phyloP scores from a whole-genome alignment of 768 basidiomycete genomes.

The Lentinus brumalis region DNA sequence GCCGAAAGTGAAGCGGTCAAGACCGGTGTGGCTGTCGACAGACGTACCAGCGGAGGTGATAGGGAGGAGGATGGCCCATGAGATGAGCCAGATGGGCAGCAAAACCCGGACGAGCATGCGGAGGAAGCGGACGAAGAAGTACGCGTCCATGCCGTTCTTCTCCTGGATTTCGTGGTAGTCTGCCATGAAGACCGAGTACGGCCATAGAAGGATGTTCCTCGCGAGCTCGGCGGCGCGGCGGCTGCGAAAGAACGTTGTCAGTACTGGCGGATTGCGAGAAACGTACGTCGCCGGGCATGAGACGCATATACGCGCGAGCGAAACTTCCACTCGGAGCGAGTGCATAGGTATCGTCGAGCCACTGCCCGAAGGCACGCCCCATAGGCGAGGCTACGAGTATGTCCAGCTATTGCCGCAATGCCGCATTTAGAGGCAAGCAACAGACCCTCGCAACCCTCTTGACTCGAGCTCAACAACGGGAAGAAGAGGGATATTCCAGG shows the following conservation, averaged over 20 bases:
- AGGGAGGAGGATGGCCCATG: conserved; percentile 86
- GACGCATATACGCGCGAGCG: not conserved
- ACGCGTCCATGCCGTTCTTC: conserved; percentile 86
- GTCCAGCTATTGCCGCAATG: too few relatives aligned
- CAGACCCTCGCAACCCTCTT: too few relatives aligned
- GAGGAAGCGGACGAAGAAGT: conserved; percentile 89
- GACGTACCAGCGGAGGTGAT: conserved; percentile 58
- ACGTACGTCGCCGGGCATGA: not conserved
- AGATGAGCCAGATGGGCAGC: conserved; percentile 88
- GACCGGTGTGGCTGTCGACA: conserved; percentile 48
- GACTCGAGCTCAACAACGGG: too few relatives aligned
- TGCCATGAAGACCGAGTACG: conserved; percentile 58
- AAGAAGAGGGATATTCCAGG: too few relatives aligned
- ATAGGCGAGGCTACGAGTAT: too few relatives aligned
- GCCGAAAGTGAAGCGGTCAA: conserved; percentile 80
- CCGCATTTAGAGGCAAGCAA: too few relatives aligned
- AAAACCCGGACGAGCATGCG: conserved; percentile 82
- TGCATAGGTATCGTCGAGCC: too few relatives aligned
- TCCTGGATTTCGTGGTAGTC: conserved; percentile 63
- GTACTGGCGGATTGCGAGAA: conserved; percentile 5
- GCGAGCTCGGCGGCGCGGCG: conserved; percentile 61
- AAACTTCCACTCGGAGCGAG: too few relatives aligned
- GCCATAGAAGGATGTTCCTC: conserved; percentile 61
- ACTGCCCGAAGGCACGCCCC: not conserved
- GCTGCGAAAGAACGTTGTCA: conserved; percentile 4